Evolutionary conservation across 2,329 filamentous ascomycete species (phyloP).

Genomic region (Neocatenulostroma microsporum): DNA sequence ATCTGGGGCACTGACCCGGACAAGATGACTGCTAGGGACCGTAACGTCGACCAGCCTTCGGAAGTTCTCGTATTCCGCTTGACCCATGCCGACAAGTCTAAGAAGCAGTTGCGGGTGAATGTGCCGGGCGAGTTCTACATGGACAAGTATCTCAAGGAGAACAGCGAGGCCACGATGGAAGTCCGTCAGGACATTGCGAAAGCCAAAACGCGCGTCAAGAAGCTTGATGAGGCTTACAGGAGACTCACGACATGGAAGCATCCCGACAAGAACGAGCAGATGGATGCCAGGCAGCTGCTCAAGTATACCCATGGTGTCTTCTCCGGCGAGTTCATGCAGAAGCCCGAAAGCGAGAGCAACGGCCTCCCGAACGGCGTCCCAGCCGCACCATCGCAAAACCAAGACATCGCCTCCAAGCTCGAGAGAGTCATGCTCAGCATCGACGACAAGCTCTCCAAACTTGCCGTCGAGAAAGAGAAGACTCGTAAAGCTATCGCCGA

Average conservation of each 20-base stretch:
- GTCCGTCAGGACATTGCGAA: slow-evolving; percentile 38
- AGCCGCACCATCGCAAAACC: slow-evolving; percentile 15
- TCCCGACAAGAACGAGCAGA: slow-evolving; percentile 23
- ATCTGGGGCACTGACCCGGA: slow-evolving; percentile 25
- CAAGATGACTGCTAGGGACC: slow-evolving; percentile 17
- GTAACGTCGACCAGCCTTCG: slow-evolving; percentile 41
- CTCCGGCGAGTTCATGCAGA: too few relatives aligned
- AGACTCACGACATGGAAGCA: slow-evolving; percentile 30
- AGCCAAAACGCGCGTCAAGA: slow-evolving; percentile 22
- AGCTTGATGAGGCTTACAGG: slow-evolving; percentile 30
- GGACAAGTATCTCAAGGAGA: slow-evolving; percentile 52
- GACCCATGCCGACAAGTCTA: slow-evolving; percentile 28
- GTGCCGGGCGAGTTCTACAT: slow-evolving; percentile 50
- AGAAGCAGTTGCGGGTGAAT: slow-evolving; percentile 37
- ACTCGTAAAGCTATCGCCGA: slow-evolving; percentile 22
- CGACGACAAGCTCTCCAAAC: slow-evolving; percentile 23
- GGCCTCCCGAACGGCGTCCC: slow-evolving; percentile 14
- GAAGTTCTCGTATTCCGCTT: slow-evolving; percentile 49
- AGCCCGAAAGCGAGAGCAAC: slow-evolving; percentile 9
- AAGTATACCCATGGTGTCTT: slow-evolving; percentile 27
- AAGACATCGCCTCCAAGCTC: slow-evolving; percentile 25
- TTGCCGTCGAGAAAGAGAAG: slow-evolving; percentile 25
- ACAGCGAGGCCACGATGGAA: slow-evolving; percentile 39
- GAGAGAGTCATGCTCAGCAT: slow-evolving; percentile 29
- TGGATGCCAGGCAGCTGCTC: slow-evolving; percentile 34